Base-by-base conservation (phyloP, 2,329 filamentous ascomycete species). In the Botrytis pseudocinerea region DNA sequence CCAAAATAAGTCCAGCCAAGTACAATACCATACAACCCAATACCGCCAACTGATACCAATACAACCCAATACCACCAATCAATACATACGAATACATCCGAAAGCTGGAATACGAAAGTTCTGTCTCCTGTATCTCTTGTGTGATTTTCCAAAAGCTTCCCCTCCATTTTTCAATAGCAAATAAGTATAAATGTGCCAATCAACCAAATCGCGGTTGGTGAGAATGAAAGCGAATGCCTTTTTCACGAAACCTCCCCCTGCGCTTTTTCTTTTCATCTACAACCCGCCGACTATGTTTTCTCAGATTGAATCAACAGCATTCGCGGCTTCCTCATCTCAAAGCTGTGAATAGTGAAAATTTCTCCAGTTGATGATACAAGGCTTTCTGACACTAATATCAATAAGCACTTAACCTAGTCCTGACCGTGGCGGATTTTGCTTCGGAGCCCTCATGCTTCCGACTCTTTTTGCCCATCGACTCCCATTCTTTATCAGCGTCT, bases 181-280 rank as follows among this genome's bases (percentile, higher is more conserved):
- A 61, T 61, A 44, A 60, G 59, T 69, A 60, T 61, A 35, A 68
- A 68, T 68, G 35, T 68, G 35, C 48, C 64, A 54, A 51, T 54
- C 64, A 57, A 68, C 25, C 46, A 68, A 22, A 68, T 42, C 35
- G 42, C 4, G 48, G 46, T 22, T 68, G 2, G 25, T 22, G 57
- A 42, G 32, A 42, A 68, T 68, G 35, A 68, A 68, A 57, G 18
- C 32, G 25, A 68, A 68, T 68, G 64, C 48, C 9, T 57, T 48
- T 35, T 48, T n/a, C 25, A 57, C 25, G n/a, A 69, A 25, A 20
- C 6, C 16, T 35, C 16, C 40, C 40, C 66, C 32, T 54, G 28
- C 4, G 16, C 7, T 10, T 14, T 35, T 46, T 69, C 25, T 14
- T 61, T 46, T 22, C 38, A 61, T 69, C 66, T 69, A 69, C 66